These are phyloP conservation scores for Cucurbitaria berberidis DNA, from an alignment of 2,329 filamentous ascomycete species.

Conservation along the genomic window DNA sequence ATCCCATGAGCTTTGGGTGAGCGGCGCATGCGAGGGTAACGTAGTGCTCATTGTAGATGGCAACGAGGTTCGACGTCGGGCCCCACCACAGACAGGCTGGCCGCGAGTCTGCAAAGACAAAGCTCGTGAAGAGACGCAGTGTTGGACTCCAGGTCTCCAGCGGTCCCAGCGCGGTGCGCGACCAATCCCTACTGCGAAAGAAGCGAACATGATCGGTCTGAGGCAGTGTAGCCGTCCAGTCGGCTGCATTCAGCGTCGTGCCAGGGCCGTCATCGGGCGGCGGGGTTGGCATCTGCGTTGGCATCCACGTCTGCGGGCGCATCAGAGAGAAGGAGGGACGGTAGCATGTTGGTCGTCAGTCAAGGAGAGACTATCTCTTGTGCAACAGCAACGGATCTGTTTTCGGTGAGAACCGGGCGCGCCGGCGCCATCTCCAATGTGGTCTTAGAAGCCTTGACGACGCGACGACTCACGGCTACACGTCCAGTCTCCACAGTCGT, in stretches of 20 bases:
- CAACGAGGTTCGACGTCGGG: constrained; percentile 26
- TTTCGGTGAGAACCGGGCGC: background rate
- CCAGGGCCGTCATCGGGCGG: constrained; percentile 19
- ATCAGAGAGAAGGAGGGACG: background rate
- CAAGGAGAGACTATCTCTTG: constrained; percentile 2
- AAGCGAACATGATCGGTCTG: constrained; percentile 42
- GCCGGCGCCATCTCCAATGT: background rate
- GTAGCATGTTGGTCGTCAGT: constrained; percentile 4
- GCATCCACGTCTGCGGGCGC: constrained; percentile 9
- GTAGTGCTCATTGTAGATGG: constrained; percentile 44
- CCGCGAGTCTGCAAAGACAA: constrained; percentile 42
- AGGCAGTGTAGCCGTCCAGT: constrained; percentile 41
- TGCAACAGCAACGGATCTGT: constrained; percentile 2
- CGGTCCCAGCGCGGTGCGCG: constrained; percentile 33
- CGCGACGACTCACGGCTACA: too few species aligned
- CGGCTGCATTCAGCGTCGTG: constrained; percentile 7
- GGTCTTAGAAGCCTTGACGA: too few species aligned
- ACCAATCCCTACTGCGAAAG: constrained; percentile 39
- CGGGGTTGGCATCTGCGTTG: constrained; percentile 16
- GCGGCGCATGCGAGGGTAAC: constrained; percentile 31
- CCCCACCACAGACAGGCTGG: constrained; percentile 46
- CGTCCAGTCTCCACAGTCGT: too few species aligned
- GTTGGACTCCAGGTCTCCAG: constrained; percentile 31
- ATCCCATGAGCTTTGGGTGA: constrained; percentile 43
- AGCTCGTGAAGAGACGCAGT: constrained; percentile 37